A percentile compares a stretch with the other conserved stretches of the same genome.
Evolutionary conservation across 2,329 filamentous ascomycete species (phyloP).

Genomic region (Aquanectria penicillioides): DNA sequence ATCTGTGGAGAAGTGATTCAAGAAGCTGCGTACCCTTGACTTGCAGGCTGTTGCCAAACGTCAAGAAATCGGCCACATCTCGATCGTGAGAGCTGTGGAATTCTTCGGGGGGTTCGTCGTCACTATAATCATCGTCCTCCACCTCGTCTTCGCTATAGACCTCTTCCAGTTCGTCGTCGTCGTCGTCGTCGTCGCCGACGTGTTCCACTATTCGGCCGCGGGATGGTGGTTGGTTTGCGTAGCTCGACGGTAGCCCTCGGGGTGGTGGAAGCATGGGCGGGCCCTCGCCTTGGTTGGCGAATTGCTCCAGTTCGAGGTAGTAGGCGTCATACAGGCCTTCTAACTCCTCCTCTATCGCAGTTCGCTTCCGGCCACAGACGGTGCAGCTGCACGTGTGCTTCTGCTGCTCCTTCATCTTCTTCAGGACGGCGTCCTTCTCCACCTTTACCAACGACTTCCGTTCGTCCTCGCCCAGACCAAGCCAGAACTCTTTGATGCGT

Average conservation of each 20-base stretch:
- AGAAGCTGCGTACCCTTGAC: conserved; percentile 77
- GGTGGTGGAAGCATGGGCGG: conserved; percentile 64
- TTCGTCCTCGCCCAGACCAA: conserved; percentile 92
- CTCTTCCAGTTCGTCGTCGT: conserved; percentile 65
- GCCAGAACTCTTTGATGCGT: conserved; percentile 98
- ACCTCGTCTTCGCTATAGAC: conserved; percentile 62
- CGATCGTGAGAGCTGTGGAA: conserved; percentile 72
- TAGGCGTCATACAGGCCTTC: conserved; percentile 98
- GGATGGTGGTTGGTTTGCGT: conserved; percentile 74
- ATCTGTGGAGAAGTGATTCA: conserved; percentile 54
- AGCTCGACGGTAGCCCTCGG: conserved; percentile 66
- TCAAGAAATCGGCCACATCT: conserved; percentile 88
- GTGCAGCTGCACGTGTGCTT: conserved; percentile 99
- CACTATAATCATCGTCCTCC: conserved; percentile 70
- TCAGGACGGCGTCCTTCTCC: conserved; percentile 96
- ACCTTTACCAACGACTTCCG: conserved; percentile 96
- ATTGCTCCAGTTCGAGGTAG: conserved; percentile 97
- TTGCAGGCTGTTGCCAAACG: conserved; percentile 96
- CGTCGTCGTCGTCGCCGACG: conserved; percentile 64
- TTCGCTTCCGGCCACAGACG: conserved; percentile 94
- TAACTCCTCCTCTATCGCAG: conserved; percentile 96
- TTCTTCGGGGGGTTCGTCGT: conserved; percentile 75
- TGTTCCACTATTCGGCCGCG: conserved; percentile 79
- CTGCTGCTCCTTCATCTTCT: conserved; percentile 99
- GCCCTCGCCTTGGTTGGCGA: conserved; percentile 83